A percentile compares a stretch with the other conserved stretches of the same genome.
Conservation (phyloP, 2,329 filamentous ascomycete species). For the Plectosphaerella cucumerina region DNA sequence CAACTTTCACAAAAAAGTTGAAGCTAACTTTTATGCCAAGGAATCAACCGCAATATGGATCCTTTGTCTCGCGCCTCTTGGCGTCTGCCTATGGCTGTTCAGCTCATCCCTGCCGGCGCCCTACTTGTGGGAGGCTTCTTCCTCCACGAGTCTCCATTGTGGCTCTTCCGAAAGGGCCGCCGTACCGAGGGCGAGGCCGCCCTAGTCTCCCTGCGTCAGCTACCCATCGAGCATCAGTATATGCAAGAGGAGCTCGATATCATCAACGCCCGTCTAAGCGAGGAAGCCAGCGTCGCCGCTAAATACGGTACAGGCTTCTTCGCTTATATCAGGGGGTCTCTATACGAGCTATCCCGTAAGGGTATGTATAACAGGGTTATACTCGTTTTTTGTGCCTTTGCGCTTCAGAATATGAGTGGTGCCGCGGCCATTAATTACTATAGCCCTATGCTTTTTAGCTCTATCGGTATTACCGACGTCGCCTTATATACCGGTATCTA, state of each 20-base stretch:
- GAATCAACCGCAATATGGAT: constrained; percentile 35
- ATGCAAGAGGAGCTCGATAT: constrained; percentile 45
- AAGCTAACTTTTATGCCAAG: constrained; percentile 9
- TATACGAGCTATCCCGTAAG: constrained; percentile 28
- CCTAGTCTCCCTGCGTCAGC: constrained; percentile 36
- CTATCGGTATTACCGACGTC: constrained; percentile 39
- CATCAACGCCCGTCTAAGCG: constrained; percentile 30
- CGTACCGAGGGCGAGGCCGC: constrained; percentile 23
- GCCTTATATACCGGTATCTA: constrained; percentile 47
- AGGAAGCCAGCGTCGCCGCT: constrained; percentile 26
- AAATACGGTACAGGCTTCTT: constrained; percentile 25
- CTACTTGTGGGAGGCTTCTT: constrained; percentile 41
- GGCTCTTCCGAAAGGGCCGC: constrained; percentile 16
- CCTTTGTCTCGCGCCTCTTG: constrained; percentile 29
- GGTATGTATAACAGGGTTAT: constrained; percentile 36
- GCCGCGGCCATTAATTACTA: constrained; percentile 36
- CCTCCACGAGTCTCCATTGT: constrained; percentile 19
- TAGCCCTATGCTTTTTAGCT: constrained; percentile 30
- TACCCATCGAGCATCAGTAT: constrained; percentile 34
- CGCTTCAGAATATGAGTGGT: constrained; percentile 30
- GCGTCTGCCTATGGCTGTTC: constrained; percentile 45
- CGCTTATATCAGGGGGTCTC: constrained; percentile 28
- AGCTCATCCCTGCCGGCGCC: constrained; percentile 36
- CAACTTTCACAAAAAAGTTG: no score
- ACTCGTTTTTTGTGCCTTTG: constrained; percentile 32